Percentiles rank a stretch among this genome's conserved stretches.
Evolutionary conservation across 2,329 filamentous ascomycete species (phyloP).

Genomic region (Exophiala mesophila): DNA sequence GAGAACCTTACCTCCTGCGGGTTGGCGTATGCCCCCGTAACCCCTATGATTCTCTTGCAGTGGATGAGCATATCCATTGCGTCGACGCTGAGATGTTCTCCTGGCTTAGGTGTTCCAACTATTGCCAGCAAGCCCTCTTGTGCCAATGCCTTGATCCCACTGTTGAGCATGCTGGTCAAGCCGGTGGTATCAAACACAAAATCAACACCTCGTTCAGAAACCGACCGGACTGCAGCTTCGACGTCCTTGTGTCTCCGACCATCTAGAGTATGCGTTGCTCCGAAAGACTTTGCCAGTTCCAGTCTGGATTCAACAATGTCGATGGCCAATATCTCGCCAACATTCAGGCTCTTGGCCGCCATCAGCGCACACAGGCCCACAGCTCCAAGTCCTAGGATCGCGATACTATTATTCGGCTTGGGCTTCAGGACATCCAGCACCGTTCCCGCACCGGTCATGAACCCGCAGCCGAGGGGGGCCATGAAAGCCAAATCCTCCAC

Average conservation of each 20-base stretch:
- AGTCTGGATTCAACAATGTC: slow-evolving; percentile 36
- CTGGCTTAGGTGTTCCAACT: slow-evolving; percentile 4
- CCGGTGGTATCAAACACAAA: slow-evolving; percentile 31
- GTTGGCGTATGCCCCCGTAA: slow-evolving; percentile 3
- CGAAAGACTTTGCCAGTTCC: slow-evolving; percentile 36
- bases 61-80: slow-evolving; percentile 6
- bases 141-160: slow-evolving; percentile 3
- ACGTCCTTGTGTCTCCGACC: slow-evolving; percentile 1
- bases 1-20: slow-evolving; percentile 3
- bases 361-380: slow-evolving; percentile 46
- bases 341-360: slow-evolving; percentile 42
- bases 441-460: slow-evolving; percentile 37
- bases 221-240: slow-evolving; percentile 3
- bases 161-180: slow-evolving; percentile 26
- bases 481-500: slow-evolving; percentile 25
- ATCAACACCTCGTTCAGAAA: not conserved
- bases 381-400: slow-evolving; percentile 42
- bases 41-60: slow-evolving; percentile 7
- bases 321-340: slow-evolving; percentile 37
- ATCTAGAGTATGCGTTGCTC: slow-evolving; percentile 34
- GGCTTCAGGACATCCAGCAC: slow-evolving; percentile 38
- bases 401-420: slow-evolving; percentile 33
- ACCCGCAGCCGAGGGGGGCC: slow-evolving; percentile 31
- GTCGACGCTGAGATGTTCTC: slow-evolving; percentile 1
- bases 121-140: slow-evolving; percentile 3